Evolutionary conservation across 495 filamentous ascomycete species (phyloP).

Genomic region (Penicillium canariense): DNA sequence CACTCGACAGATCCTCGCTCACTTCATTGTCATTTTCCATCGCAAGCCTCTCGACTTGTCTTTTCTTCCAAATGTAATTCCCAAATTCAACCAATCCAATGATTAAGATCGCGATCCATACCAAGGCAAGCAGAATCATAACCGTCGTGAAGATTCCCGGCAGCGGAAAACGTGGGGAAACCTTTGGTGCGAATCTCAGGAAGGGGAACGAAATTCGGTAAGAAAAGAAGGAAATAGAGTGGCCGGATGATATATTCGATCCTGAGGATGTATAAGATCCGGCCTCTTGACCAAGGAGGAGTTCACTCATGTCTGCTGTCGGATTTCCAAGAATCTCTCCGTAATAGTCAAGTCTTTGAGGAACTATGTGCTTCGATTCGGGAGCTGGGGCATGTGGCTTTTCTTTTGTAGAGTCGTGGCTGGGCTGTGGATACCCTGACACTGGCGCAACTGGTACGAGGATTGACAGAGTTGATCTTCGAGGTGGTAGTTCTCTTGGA

Average conservation of each 20-base stretch:
- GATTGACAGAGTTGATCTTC: conserved; percentile 9
- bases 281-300: neutral
- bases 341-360: conserved; percentile 12
- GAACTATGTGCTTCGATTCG: neutral
- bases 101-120: conserved; percentile 28
- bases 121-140: conserved; percentile 22
- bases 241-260: conserved; percentile 3
- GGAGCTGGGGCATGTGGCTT: neutral
- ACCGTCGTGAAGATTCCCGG: conserved; percentile 21
- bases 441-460: conserved; percentile 9
- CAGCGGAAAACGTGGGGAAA: conserved; percentile 9
- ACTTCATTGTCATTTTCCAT: neutral
- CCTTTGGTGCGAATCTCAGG: conserved; percentile 9
- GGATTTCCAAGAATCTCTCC: conserved; percentile 12
- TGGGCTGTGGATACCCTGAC: conserved; percentile 2
- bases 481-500: neutral
- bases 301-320: neutral
- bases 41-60: neutral
- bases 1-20: neutral
- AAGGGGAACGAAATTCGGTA: conserved; percentile 17
- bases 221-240: conserved; percentile 15
- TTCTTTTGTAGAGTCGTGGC: neutral
- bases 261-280: neutral
- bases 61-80: conserved; percentile 20
- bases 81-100: conserved; percentile 28